Percentiles rank a stretch among this genome's conserved stretches.
These are phyloP conservation scores for Calendula officinalis DNA, from an alignment of 129 eudicot species.

Conservation along the genomic window DNA sequence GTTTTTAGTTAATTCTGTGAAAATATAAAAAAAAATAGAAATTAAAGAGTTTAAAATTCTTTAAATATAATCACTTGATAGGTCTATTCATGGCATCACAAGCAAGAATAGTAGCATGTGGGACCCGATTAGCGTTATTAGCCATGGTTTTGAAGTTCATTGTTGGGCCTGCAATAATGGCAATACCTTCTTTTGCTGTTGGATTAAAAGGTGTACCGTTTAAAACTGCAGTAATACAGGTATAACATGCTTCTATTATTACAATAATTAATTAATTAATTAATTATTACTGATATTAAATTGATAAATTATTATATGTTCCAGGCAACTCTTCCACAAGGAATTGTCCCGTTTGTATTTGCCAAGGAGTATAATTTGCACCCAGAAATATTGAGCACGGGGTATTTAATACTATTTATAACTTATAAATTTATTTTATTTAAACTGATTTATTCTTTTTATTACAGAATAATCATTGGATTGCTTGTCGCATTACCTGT, in stretches of 20 bases:
- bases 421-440: background rate
- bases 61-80: slow-evolving; percentile 18
- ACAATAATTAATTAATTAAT: background rate
- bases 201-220: slow-evolving; percentile 58
- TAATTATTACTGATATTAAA: background rate
- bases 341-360: slow-evolving; percentile 88
- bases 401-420: slow-evolving; percentile 33
- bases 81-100: slow-evolving; percentile 93
- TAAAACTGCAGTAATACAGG: slow-evolving; percentile 71
- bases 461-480: slow-evolving; percentile 63
- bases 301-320: background rate
- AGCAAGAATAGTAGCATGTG: slow-evolving; percentile 51
- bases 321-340: slow-evolving; percentile 95
- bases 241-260: slow-evolving; percentile 8
- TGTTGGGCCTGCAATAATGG: slow-evolving; percentile 69
- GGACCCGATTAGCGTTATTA: slow-evolving; percentile 43
- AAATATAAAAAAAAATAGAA: background rate
- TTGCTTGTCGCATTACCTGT: slow-evolving; percentile 69
- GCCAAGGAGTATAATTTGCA: slow-evolving; percentile 70
- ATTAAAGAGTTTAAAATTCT: background rate
- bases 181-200: slow-evolving; percentile 47
- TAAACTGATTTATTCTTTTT: background rate
- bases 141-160: slow-evolving; percentile 67
- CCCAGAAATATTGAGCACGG: slow-evolving; percentile 75
- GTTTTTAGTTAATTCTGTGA: background rate